Conservation (phyloP, 129 eudicot species). For the sunflower (Helianthus annuus) region DNA sequence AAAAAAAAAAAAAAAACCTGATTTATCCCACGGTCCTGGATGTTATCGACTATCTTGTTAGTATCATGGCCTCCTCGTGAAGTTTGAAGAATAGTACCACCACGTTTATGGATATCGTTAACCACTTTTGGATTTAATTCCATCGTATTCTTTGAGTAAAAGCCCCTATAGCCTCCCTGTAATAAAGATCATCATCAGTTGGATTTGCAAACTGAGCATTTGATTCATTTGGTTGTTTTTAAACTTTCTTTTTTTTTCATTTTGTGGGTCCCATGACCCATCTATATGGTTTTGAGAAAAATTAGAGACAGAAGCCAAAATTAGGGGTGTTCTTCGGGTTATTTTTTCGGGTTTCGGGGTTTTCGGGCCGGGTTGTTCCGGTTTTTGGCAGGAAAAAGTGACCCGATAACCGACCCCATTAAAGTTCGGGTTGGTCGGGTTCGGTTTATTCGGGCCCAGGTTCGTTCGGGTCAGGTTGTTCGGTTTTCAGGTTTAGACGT, state of each 20-base stretch:
- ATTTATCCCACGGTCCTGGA: constrained; percentile 95
- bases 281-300: constrained; percentile 16
- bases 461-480: too few relatives aligned
- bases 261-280: background rate
- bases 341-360: too few relatives aligned
- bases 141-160: constrained; percentile 78
- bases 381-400: too few relatives aligned
- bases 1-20: constrained; percentile 45
- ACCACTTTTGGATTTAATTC: constrained; percentile 78
- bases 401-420: too few relatives aligned
- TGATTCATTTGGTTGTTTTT: background rate
- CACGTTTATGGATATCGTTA: constrained; percentile 93
- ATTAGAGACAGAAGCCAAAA: constrained; percentile 6
- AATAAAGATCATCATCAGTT: constrained; percentile 12
- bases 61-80: constrained; percentile 98
- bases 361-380: too few relatives aligned
- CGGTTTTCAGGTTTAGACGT: too few relatives aligned
- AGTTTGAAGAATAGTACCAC: constrained; percentile 94
- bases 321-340: too few relatives aligned
- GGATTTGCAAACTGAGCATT: background rate
- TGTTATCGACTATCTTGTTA: constrained; percentile 90
- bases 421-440: too few relatives aligned
- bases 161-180: constrained; percentile 93
- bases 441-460: too few relatives aligned
- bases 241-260: background rate